Evolutionary conservation across 2,329 filamentous ascomycete genomes (phyloP).

Genomic region (Ascochyta pisi): DNA sequence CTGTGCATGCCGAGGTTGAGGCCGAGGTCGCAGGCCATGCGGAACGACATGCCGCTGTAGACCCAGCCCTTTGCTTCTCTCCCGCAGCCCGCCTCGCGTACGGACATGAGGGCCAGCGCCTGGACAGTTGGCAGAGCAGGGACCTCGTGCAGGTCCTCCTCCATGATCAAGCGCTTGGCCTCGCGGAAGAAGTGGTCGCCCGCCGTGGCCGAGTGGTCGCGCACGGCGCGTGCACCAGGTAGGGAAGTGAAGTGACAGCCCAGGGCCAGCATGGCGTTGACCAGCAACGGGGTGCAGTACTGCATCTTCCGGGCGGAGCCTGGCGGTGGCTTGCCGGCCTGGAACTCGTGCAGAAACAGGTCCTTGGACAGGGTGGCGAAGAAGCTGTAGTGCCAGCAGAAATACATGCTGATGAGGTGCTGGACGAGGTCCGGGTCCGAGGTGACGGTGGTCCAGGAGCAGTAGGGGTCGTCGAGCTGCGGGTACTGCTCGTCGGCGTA

Average conservation of each 20-base stretch:
- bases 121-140: conserved; percentile 89
- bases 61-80: conserved; percentile 97
- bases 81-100: conserved; percentile 92
- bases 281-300: conserved; percentile 87
- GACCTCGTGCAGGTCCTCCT: conserved; percentile 92
- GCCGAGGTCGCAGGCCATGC: conserved; percentile 94
- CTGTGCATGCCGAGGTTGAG: conserved; percentile 77
- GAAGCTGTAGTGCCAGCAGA: conserved; percentile 96
- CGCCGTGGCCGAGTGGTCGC: conserved; percentile 80
- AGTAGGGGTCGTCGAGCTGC: conserved; percentile 71
- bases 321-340: conserved; percentile 68
- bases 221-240: conserved; percentile 72
- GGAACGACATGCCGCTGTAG: conserved; percentile 97
- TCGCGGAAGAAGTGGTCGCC: conserved; percentile 97
- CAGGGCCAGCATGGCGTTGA: conserved; percentile 91
- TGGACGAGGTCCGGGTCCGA: conserved; percentile 78
- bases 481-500: conserved; percentile 55
- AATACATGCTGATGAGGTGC: conserved; percentile 96
- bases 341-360: conserved; percentile 86
- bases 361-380: conserved; percentile 89
- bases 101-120: conserved; percentile 92
- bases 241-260: conserved; percentile 91
- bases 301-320: conserved; percentile 61
- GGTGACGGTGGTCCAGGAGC: conserved; percentile 88
- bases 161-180: conserved; percentile 85